A percentile compares a stretch with the other conserved stretches of the same genome.
phyloP scores from a whole-genome alignment of 768 basidiomycete species.

The Pleurotus citrinopileatus region DNA sequence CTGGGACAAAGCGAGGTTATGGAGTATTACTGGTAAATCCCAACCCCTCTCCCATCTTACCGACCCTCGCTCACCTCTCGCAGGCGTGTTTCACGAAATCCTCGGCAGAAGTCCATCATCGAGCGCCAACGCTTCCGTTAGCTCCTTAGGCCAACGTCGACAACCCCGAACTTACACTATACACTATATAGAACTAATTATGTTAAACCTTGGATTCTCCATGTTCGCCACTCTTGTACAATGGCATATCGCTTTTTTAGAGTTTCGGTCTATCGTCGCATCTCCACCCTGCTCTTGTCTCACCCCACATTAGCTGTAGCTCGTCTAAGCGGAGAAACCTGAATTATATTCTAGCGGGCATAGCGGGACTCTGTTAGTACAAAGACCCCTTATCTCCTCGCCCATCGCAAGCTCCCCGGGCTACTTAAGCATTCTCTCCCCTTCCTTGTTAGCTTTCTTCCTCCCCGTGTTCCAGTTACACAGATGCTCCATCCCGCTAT shows the following conservation, averaged over 20 bases:
- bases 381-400: neutral
- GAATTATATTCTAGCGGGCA: neutral
- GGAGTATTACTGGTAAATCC: slow-evolving; percentile 86
- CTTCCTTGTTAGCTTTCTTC: neutral
- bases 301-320: neutral
- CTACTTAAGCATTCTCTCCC: neutral
- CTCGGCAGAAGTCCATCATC: slow-evolving; percentile 76
- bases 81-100: slow-evolving; percentile 78
- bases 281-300: neutral
- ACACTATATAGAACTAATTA: neutral
- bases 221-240: neutral
- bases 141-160: neutral
- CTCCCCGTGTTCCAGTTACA: neutral
- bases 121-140: slow-evolving; percentile 67
- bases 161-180: neutral
- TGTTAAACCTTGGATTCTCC: neutral
- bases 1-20: slow-evolving; percentile 90
- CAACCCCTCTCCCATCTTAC: neutral
- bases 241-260: neutral
- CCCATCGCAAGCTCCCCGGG: neutral
- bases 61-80: slow-evolving; percentile 3
- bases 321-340: slow-evolving; percentile 4
- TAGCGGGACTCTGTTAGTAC: neutral
- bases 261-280: neutral
- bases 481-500: too few relatives aligned